Conservation (phyloP, 148 eudicot genomes). For the Beta vulgaris region DNA sequence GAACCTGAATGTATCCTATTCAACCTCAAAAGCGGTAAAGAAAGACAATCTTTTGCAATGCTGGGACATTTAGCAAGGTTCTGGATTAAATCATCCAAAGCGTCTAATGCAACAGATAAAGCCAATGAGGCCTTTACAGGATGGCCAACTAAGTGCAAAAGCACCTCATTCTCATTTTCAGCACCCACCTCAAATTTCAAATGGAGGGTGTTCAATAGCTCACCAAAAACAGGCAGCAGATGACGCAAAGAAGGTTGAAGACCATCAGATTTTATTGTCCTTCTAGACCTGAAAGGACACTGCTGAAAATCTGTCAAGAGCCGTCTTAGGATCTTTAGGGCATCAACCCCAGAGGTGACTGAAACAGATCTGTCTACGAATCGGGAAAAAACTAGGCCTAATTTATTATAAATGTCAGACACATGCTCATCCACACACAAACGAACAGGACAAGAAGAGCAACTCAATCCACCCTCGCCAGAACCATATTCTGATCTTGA, state of each 20-base stretch:
- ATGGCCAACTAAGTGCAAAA: slow-evolving; percentile 59
- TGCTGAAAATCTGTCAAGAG: slow-evolving; percentile 54
- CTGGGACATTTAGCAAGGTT: slow-evolving; percentile 34
- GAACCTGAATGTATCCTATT: slow-evolving; percentile 81
- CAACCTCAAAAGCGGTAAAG: slow-evolving; percentile 67
- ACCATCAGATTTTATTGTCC: slow-evolving; percentile 37
- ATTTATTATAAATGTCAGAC: slow-evolving; percentile 62
- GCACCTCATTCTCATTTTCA: slow-evolving; percentile 45
- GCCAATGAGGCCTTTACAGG: slow-evolving; percentile 85
- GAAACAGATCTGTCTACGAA: slow-evolving; percentile 47
- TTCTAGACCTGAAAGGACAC: slow-evolving; percentile 65
- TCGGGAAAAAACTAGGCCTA: slow-evolving; percentile 44
- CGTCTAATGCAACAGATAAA: slow-evolving; percentile 83
- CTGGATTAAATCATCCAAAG: slow-evolving; percentile 67
- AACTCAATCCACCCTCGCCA: slow-evolving; percentile 44
- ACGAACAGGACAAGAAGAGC: slow-evolving; percentile 79
- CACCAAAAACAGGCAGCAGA: slow-evolving; percentile 49
- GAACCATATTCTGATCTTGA: slow-evolving; percentile 84
- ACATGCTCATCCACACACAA: slow-evolving; percentile 87
- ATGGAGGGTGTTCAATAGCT: slow-evolving; percentile 62
- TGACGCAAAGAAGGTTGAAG: slow-evolving; percentile 35
- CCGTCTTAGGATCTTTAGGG: slow-evolving; percentile 44
- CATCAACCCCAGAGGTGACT: slow-evolving; percentile 41
- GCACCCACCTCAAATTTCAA: slow-evolving; percentile 45
- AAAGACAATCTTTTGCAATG: slow-evolving; percentile 38